phyloP scores from a whole-genome alignment of 768 basidiomycete genomes.

The Leccinum subgranulosum region DNA sequence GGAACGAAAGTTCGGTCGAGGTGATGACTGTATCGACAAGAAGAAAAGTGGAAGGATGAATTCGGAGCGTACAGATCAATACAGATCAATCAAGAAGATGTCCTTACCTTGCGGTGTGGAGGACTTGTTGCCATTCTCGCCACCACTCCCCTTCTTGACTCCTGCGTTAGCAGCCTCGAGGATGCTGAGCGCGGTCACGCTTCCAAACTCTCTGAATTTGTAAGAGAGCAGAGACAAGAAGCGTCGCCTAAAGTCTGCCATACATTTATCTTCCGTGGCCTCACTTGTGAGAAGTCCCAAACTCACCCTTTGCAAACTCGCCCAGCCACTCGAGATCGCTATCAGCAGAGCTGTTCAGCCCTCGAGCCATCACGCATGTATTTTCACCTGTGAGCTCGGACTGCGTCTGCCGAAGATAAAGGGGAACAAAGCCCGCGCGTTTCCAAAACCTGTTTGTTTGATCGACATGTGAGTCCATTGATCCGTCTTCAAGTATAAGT shows the following conservation, averaged over 20 bases:
- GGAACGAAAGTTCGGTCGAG: conserved; percentile 50
- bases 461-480: not conserved
- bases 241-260: conserved; percentile 85
- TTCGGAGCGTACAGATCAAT: not conserved
- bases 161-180: conserved; percentile 80
- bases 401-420: conserved; percentile 90
- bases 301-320: conserved; percentile 81
- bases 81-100: not conserved
- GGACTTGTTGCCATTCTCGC: conserved; percentile 35
- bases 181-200: conserved; percentile 81
- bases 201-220: conserved; percentile 92
- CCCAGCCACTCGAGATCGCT: conserved; percentile 76
- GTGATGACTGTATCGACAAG: conserved; percentile 10
- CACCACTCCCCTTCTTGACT: conserved; percentile 38
- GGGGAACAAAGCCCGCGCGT: conserved; percentile 82
- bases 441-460: conserved; percentile 82
- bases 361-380: conserved; percentile 92
- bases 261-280: not conserved
- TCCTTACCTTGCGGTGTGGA: conserved; percentile 13
- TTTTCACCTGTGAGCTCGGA: conserved; percentile 97
- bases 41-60: too few species aligned
- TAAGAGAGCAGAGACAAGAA: conserved; percentile 89
- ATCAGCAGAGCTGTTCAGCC: conserved; percentile 65
- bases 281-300: not conserved
- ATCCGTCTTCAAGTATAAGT: not conserved